Evolutionary conservation across 2,329 filamentous ascomycete species (phyloP).

Genomic region (Cytospora mali): DNA sequence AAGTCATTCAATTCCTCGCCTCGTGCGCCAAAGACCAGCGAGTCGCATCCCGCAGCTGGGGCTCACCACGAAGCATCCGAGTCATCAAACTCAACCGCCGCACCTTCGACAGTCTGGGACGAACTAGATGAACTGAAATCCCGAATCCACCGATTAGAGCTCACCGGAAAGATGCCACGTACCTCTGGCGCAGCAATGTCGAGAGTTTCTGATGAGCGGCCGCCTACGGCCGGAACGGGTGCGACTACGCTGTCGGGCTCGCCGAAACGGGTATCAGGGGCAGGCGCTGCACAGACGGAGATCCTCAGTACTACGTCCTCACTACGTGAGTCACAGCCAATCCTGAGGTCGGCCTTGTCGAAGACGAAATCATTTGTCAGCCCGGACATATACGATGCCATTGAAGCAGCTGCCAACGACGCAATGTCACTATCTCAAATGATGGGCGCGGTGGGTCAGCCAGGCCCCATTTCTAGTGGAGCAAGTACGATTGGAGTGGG

Average conservation of each 20-base stretch:
- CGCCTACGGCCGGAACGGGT: slow-evolving; percentile 87
- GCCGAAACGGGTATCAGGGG: slow-evolving; percentile 70
- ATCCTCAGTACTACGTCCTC: slow-evolving; percentile 39
- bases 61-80: slow-evolving; percentile 70
- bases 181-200: slow-evolving; percentile 81
- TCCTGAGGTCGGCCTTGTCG: slow-evolving; percentile 77
- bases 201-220: slow-evolving; percentile 75
- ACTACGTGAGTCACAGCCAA: slow-evolving; percentile 68
- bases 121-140: slow-evolving; percentile 95
- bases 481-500: slow-evolving; percentile 62
- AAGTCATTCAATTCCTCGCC: slow-evolving; percentile 63
- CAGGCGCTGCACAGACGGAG: slow-evolving; percentile 48
- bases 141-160: slow-evolving; percentile 84
- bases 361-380: slow-evolving; percentile 75
- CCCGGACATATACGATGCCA: slow-evolving; percentile 72
- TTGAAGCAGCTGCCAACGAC: slow-evolving; percentile 82
- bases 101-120: slow-evolving; percentile 94
- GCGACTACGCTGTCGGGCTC: slow-evolving; percentile 90
- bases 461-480: slow-evolving; percentile 67
- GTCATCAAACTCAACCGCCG: slow-evolving; percentile 84
- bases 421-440: slow-evolving; percentile 77
- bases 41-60: slow-evolving; percentile 43
- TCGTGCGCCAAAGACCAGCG: slow-evolving; percentile 51
- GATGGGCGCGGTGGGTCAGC: slow-evolving; percentile 73
- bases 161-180: slow-evolving; percentile 83